Base-by-base conservation (phyloP, 2,329 filamentous ascomycete genomes). In the Blastomyces parvus region DNA sequence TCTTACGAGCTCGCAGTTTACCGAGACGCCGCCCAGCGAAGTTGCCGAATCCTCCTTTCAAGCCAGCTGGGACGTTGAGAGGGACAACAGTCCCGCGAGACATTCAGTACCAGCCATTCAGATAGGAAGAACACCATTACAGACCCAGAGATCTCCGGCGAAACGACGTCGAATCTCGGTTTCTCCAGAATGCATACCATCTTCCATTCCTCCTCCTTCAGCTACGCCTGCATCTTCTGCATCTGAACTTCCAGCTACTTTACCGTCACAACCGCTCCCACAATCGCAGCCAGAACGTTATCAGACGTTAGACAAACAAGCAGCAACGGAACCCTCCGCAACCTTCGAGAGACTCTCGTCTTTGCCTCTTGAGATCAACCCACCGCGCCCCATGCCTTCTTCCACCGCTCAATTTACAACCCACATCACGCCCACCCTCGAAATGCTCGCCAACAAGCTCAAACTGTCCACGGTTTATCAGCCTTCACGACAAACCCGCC, bases 401-500 rank as follows among this genome's bases (percentile, higher is more conserved):
- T 50, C 59, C 13, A 73, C 76, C 19, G 66, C 64, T 1, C 68
- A 74, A 1, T 73, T 89, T 59, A 71, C 65, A 64, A 81, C 81
- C 42, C 77, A 90, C 52, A 72, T 89, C 50, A 88, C 88, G 0
- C 73, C 76, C 13, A 77, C 79, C 2, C 78, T 88, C 22, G 69
- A 76, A 9, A 79, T 82, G 67, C 77, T 90, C 1, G 81, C 80
- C 2, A 72, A 75, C 0, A 79, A 82, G n/a, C 76, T 84, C 33
- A 78, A 83, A 19, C 75, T 86, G 3, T 66, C 75, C 0, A 79
- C 78, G 2, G 80, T 82, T 3, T 90, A 84, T 73, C 78, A 74
- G 4, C 86, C 87, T 0, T 67, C 69, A 5, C 66, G 74, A 0
- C 79, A 83, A 60, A 75, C 76, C 1, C 79, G 87, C 3, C 70